Conservation (phyloP, 2,329 filamentous ascomycete species). For the Scedosporium apiospermum region DNA sequence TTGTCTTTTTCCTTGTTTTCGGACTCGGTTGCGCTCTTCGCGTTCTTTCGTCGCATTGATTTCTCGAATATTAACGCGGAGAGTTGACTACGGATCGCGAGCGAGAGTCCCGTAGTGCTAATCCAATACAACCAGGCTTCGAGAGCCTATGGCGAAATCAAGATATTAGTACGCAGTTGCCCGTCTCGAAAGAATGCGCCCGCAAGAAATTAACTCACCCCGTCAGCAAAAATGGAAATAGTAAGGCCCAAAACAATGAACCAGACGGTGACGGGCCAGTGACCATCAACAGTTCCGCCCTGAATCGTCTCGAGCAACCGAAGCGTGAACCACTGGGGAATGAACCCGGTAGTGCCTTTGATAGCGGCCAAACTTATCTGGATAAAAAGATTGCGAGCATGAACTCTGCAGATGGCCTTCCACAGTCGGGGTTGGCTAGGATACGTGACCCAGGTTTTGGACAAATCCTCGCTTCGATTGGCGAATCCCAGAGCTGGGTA, state of each 20-base stretch:
- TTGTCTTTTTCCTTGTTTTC: slow-evolving; percentile 22
- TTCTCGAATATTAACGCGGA: slow-evolving; percentile 69
- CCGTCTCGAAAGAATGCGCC: neutral
- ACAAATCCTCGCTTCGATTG: slow-evolving; percentile 40
- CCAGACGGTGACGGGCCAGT: slow-evolving; percentile 45
- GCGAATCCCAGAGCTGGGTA: slow-evolving; percentile 50
- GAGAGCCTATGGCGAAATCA: slow-evolving; percentile 33
- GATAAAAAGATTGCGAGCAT: slow-evolving; percentile 42
- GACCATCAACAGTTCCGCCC: slow-evolving; percentile 29
- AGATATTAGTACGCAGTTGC: neutral
- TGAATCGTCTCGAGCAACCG: slow-evolving; percentile 59
- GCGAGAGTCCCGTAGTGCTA: slow-evolving; percentile 49
- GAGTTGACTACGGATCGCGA: slow-evolving; percentile 61
- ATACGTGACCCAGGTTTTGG: slow-evolving; percentile 37
- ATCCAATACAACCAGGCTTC: slow-evolving; percentile 61
- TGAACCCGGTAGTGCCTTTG: slow-evolving; percentile 51
- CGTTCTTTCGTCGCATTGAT: slow-evolving; percentile 66
- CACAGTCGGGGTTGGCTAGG: slow-evolving; percentile 45
- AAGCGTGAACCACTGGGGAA: slow-evolving; percentile 60
- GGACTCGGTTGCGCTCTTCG: slow-evolving; percentile 46
- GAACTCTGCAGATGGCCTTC: slow-evolving; percentile 48
- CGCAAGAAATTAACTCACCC: slow-evolving; percentile 17
- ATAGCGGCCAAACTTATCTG: slow-evolving; percentile 50
- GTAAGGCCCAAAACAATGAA: slow-evolving; percentile 59
- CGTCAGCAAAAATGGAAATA: slow-evolving; percentile 44